phyloP scores from a whole-genome alignment of 176 grass and related monocot species.

The Cenchrus americanus region DNA sequence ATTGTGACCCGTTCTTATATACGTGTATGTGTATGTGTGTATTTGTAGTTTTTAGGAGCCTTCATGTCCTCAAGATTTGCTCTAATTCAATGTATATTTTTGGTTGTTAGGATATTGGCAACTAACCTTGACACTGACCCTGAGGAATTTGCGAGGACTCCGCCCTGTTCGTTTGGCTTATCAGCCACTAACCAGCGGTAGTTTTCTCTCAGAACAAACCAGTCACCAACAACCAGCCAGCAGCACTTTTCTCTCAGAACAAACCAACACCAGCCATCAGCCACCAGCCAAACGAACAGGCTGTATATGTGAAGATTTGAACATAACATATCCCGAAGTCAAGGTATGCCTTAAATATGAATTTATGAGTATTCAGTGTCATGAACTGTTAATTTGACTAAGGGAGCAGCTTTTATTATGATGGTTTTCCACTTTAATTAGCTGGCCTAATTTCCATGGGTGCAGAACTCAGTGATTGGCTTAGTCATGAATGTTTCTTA shows the following conservation, averaged over 20 bases:
- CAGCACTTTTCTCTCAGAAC: too few relatives aligned
- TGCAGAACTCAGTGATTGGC: not conserved
- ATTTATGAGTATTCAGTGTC: not conserved
- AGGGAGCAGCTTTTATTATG: not conserved
- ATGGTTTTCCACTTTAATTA: not conserved
- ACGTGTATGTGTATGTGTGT: constrained; percentile 60
- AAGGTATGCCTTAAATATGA: constrained; percentile 54
- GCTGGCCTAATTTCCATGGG: not conserved
- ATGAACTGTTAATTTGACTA: not conserved
- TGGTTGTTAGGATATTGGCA: constrained; percentile 76
- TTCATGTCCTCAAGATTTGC: not conserved
- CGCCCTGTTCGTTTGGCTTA: too few relatives aligned
- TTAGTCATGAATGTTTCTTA: constrained; percentile 3
- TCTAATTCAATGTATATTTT: not conserved
- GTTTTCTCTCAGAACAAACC: too few relatives aligned
- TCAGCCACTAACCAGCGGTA: too few relatives aligned
- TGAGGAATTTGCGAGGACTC: constrained; percentile 85
- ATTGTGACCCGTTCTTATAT: constrained; percentile 65
- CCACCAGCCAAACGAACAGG: too few relatives aligned
- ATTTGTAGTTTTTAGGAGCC: not conserved
- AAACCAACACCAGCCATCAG: too few relatives aligned
- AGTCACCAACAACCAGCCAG: too few relatives aligned
- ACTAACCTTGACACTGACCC: constrained; percentile 94
- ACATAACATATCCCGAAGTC: constrained; percentile 89
- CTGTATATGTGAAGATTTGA: constrained; percentile 89